Percentiles rank a stretch among this genome's conserved stretches.
phyloP scores from a whole-genome alignment of 495 filamentous ascomycete genomes.

The Aspergillus sclerotiicarbonarius region DNA sequence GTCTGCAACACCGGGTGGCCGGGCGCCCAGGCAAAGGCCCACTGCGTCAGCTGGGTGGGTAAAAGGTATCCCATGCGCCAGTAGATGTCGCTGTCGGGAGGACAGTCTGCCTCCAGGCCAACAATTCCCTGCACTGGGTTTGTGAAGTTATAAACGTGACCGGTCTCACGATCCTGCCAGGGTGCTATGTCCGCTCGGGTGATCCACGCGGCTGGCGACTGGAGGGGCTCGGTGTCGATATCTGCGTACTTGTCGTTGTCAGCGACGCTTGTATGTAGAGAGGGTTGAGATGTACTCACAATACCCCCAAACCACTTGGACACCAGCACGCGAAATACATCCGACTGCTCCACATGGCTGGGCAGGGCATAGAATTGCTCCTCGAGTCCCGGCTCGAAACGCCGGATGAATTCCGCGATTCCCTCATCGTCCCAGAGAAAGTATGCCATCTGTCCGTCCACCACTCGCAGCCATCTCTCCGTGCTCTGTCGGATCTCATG shows the following conservation, averaged over 20 bases:
- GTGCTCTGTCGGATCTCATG: slow-evolving; percentile 9
- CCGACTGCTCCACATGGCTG: slow-evolving; percentile 17
- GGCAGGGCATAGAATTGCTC: slow-evolving; percentile 11
- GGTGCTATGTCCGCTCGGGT: slow-evolving; percentile 4
- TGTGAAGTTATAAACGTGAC: slow-evolving; percentile 1
- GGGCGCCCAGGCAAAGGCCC: slow-evolving; percentile 19
- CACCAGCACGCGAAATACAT: slow-evolving; percentile 21
- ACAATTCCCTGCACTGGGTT: slow-evolving; percentile 13
- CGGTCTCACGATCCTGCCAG: slow-evolving; percentile 16
- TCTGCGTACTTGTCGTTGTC: slow-evolving; percentile 17
- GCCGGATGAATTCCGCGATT: slow-evolving; percentile 10
- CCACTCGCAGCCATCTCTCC: slow-evolving; percentile 18
- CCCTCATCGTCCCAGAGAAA: slow-evolving; percentile 21
- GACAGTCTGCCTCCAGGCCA: slow-evolving; percentile 21
- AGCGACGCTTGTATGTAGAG: background rate
- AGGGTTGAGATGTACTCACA: background rate
- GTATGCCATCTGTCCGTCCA: slow-evolving; percentile 15
- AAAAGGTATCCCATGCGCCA: slow-evolving; percentile 23
- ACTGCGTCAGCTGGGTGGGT: slow-evolving; percentile 20
- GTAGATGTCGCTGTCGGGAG: slow-evolving; percentile 12
- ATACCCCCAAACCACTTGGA: slow-evolving; percentile 22
- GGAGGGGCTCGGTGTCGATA: slow-evolving; percentile 20
- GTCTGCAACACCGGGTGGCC: slow-evolving; percentile 13
- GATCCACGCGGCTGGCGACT: slow-evolving; percentile 13
- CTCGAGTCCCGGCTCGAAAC: slow-evolving; percentile 11